Percentiles rank a stretch among this genome's conserved stretches.
These are phyloP conservation scores for Sordariomycetes sp. DNA, from an alignment of 2,329 filamentous ascomycete species.

Conservation along the genomic window DNA sequence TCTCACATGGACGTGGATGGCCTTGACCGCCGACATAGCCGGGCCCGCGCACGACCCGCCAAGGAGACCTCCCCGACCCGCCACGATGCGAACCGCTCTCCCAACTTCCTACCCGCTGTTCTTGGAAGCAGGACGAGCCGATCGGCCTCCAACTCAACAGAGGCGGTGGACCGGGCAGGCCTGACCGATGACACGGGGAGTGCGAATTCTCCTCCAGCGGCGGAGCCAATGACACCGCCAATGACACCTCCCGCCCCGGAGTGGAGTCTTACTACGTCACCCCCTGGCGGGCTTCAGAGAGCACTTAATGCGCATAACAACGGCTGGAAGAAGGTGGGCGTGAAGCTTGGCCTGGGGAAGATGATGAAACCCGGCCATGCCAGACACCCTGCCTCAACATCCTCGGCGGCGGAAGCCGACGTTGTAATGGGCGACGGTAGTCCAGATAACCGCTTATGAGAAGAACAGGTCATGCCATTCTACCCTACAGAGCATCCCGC, in stretches of 20 bases:
- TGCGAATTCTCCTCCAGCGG: conserved; percentile 40
- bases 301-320: conserved; percentile 44
- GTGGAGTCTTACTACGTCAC: conserved; percentile 37
- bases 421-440: conserved; percentile 21
- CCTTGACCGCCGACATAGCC: conserved; percentile 22
- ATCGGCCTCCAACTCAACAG: conserved; percentile 32
- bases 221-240: conserved; percentile 62
- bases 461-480: conserved; percentile 45
- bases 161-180: conserved; percentile 36
- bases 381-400: conserved; percentile 26
- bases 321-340: conserved; percentile 55
- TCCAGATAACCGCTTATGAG: conserved; percentile 38
- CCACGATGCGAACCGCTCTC: conserved; percentile 30
- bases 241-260: conserved; percentile 58
- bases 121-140: conserved; percentile 24
- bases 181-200: conserved; percentile 57
- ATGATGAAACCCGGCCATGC: conserved; percentile 1
- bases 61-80: conserved; percentile 19
- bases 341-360: conserved; percentile 40
- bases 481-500: conserved; percentile 12
- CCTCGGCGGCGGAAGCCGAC: conserved; percentile 21
- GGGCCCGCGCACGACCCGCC: conserved; percentile 25
- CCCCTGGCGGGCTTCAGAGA: conserved; percentile 39
- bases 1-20: neutral
- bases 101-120: conserved; percentile 31